Percentiles rank a stretch among this genome's conserved stretches.
phyloP scores from a whole-genome alignment of 2,329 filamentous ascomycete genomes.

The Colletotrichum simmondsii region DNA sequence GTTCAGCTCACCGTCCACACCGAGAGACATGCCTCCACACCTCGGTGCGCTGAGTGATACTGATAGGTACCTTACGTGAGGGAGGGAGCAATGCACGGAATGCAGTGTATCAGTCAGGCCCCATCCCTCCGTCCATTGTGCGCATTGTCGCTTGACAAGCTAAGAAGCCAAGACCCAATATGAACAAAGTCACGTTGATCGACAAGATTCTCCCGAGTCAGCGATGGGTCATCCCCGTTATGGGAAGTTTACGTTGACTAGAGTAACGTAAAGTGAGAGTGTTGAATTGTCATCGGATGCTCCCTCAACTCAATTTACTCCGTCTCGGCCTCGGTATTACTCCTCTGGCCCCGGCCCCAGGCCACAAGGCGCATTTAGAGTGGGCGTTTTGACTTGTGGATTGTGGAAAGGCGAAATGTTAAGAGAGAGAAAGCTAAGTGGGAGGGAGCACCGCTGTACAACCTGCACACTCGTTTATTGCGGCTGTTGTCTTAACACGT shows the following conservation, averaged over 20 bases:
- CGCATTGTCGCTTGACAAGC: conserved; percentile 23
- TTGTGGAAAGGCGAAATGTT: background rate
- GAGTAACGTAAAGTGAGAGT: background rate
- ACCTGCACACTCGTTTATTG: conserved; percentile 13
- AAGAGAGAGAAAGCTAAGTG: background rate
- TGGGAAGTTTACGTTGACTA: background rate
- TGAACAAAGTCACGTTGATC: conserved; percentile 22
- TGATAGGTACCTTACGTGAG: too few relatives aligned
- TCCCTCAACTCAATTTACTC: conserved; percentile 4
- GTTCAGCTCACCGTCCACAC: conserved; percentile 22
- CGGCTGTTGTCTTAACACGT: conserved; percentile 21
- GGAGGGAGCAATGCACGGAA: background rate
- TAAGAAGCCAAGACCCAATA: conserved; percentile 13
- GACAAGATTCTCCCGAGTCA: conserved; percentile 33
- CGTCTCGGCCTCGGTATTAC: conserved; percentile 10
- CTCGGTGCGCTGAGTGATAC: background rate
- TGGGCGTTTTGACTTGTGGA: background rate
- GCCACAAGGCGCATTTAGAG: background rate
- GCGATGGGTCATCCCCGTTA: conserved; percentile 28
- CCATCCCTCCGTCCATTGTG: conserved; percentile 21
- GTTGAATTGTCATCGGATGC: conserved; percentile 9
- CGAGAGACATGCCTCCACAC: conserved; percentile 8
- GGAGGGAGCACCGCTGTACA: conserved; percentile 10
- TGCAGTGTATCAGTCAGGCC: conserved; percentile 5
- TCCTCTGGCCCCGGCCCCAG: conserved; percentile 3